phyloP scores from a whole-genome alignment of 1,284 basidiomycete species.

The Crucibulum parvulum region DNA sequence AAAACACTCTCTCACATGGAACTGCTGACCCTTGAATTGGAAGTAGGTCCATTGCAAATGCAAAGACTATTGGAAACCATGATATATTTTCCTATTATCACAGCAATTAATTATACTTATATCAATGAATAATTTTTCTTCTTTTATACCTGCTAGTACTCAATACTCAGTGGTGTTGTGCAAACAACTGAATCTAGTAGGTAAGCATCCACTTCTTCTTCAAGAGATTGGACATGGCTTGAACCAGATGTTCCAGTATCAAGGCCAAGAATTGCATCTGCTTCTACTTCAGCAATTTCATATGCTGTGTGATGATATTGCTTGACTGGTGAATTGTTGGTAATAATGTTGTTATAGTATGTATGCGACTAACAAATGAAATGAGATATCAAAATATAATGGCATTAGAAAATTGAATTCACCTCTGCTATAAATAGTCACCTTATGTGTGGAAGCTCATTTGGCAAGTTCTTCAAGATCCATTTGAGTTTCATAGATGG shows the following conservation, averaged over 20 bases:
- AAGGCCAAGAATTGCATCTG: too few species aligned
- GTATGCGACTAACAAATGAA: too few species aligned
- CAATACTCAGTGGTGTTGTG: not conserved
- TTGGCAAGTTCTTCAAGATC: not conserved
- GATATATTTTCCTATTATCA: constrained; percentile 6
- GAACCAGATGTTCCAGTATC: too few species aligned
- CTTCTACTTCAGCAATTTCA: too few species aligned
- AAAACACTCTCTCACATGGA: constrained; percentile 19
- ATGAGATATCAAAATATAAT: constrained; percentile 1
- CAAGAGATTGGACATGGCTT: too few species aligned
- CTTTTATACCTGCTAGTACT: constrained; percentile 6
- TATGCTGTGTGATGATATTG: too few species aligned
- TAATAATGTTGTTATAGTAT: too few species aligned
- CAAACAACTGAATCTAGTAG: not conserved
- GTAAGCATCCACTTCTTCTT: too few species aligned
- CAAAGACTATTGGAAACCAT: constrained; percentile 13
- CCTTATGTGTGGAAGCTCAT: not conserved
- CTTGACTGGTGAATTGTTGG: too few species aligned
- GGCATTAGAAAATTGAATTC: not conserved
- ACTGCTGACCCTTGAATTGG: constrained; percentile 20
- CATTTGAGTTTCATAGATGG: constrained; percentile 1
- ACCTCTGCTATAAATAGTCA: not conserved
- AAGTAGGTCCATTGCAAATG: constrained; percentile 11
- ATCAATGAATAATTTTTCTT: not conserved
- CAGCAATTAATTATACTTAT: not conserved